Evolutionary conservation across 2,329 filamentous ascomycete genomes (phyloP), one percentile per base, ranked within the genome.

Genomic region (Fusarium denticulatum): DNA sequence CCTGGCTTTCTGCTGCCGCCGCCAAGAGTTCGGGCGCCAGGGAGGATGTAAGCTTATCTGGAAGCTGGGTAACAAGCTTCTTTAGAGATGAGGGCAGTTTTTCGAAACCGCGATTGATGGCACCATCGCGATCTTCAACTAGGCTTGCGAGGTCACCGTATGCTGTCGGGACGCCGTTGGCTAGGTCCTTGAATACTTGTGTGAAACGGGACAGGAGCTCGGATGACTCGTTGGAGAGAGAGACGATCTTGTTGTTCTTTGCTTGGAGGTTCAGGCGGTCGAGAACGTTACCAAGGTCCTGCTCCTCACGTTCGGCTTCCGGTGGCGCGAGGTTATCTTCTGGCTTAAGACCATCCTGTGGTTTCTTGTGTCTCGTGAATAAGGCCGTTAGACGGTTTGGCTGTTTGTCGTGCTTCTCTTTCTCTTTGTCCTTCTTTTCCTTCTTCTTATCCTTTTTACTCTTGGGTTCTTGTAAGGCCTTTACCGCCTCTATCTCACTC

Each of bases 161-260:
- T 6, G 96, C 96, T 1, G 96, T 98, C 7, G 96, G 96, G 4
- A 94, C 96, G 70, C 96, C 96, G 80, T 95, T 95, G 78, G 96
- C 90, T 22, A 98, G 89, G 80, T 99, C 96, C 80, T 96, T 96
- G 79, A 99, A 93, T 39, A 98, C 92, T 63, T 95, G 87, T 3
- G 94, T 97, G 86, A 99, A 99, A 71, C 92, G 90, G 60, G 91
- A 89, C 58, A 97, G 89, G 36, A 97, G 88, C 72, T 94, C 92
- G 69, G 94, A 91, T 0, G 94, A 96, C 76, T 97, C 95, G 67
- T 90, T 89, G n/a, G 93, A 94, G 64, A 97, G 88, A 18, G 92
- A 92, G 81, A 98, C 94, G 68, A 94, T 94, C 65, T 91, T 92
- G 84, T 97, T 96, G 85, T 97, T 95, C 74, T 92, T 89, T 11